Evolutionary conservation across 2,329 filamentous ascomycete species (phyloP).

Genomic region (Calonectria pseudoreteaudii): DNA sequence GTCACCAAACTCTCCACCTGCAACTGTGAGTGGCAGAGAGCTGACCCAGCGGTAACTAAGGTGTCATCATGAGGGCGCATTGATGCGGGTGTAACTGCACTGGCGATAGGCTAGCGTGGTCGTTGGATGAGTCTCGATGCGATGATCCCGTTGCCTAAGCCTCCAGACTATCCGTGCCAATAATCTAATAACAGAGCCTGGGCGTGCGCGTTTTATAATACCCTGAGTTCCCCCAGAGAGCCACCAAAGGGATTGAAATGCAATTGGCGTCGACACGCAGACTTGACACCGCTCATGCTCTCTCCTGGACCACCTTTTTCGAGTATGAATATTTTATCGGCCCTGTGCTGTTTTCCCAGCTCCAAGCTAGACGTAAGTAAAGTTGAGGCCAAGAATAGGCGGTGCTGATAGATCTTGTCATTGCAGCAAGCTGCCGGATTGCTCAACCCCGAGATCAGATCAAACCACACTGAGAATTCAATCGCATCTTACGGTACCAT

Average conservation of each 20-base stretch:
- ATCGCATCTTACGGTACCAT: neutral
- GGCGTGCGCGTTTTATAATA: neutral
- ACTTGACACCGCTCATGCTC: neutral
- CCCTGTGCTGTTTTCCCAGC: neutral
- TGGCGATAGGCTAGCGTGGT: neutral
- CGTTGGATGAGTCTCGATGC: no score
- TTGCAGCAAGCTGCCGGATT: neutral
- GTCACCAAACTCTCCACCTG: neutral
- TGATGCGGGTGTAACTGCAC: neutral
- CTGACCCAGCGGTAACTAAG: neutral
- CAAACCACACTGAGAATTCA: neutral
- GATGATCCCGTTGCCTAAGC: neutral
- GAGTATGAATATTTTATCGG: neutral
- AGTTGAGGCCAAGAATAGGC: accelerated
- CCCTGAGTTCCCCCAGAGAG: neutral
- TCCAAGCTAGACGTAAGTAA: neutral
- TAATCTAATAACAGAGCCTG: neutral
- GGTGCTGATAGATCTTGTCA: neutral
- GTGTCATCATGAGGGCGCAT: neutral
- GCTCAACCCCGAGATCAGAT: neutral
- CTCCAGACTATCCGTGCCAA: neutral
- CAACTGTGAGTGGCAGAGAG: neutral
- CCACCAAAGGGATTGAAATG: no score
- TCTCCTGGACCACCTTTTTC: neutral
- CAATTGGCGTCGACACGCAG: neutral